Evolutionary conservation across 75 land plant species (phyloP).

Genomic region (Pinus albicaulis): DNA sequence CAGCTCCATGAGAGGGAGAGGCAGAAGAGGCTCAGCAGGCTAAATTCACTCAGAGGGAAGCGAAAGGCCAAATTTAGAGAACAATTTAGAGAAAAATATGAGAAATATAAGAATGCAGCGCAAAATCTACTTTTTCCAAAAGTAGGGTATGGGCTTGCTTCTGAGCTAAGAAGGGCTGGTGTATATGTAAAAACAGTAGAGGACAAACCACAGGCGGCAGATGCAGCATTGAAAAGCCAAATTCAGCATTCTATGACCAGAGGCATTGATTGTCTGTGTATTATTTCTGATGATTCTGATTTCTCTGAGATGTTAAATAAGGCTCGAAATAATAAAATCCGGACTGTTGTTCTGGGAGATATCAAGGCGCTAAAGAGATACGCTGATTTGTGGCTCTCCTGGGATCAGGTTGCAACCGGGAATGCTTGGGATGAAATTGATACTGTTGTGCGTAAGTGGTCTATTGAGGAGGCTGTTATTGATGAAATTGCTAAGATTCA

Average conservation of each 20-base stretch:
- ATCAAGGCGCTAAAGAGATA: conserved; percentile 39
- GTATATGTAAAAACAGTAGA: conserved; percentile 76
- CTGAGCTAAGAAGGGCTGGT: conserved; percentile 75
- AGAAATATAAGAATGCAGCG: conserved; percentile 68
- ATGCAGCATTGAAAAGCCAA: conserved; percentile 70
- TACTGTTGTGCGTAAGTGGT: conserved; percentile 10
- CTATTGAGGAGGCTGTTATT: conserved; percentile 7
- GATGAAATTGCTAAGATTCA: conserved; percentile 15
- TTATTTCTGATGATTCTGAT: conserved; percentile 89
- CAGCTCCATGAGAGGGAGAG: conserved; percentile 83
- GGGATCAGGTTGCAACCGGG: conserved; percentile 66
- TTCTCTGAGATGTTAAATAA: conserved; percentile 59
- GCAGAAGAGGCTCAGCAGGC: conserved; percentile 56
- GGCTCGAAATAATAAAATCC: conserved; percentile 47
- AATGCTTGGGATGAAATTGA: conserved; percentile 29
- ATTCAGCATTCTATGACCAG: conserved; percentile 56
- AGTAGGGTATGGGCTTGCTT: conserved; percentile 71
- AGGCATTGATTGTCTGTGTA: conserved; percentile 73
- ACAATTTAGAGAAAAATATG: conserved; percentile 35
- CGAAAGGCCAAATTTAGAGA: conserved; percentile 51
- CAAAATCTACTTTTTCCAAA: conserved; percentile 47
- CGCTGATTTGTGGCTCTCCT: conserved; percentile 76
- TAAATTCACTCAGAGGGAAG: conserved; percentile 73
- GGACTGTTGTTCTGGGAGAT: conserved; percentile 87
- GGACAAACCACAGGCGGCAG: conserved; percentile 92